phyloP scores from a whole-genome alignment of 257 asterid species.

The Lantana camara region DNA sequence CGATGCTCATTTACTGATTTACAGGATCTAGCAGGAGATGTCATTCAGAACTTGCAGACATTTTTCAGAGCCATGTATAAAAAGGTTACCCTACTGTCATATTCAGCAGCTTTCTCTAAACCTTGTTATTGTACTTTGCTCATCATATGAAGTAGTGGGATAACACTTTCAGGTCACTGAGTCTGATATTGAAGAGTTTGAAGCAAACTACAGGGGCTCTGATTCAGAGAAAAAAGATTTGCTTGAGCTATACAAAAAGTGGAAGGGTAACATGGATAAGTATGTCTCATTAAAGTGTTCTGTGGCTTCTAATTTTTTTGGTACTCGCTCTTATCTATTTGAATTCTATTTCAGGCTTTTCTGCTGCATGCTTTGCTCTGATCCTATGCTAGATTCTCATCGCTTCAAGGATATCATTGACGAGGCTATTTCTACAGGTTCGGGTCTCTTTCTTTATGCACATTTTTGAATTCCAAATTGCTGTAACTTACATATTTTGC shows the following conservation, averaged over 20 bases:
- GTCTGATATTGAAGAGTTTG: conserved; percentile 92
- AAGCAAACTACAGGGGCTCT: conserved; percentile 90
- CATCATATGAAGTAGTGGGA: conserved; percentile 15
- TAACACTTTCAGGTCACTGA: conserved; percentile 61
- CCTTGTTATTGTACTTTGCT: background rate
- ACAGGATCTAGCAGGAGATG: conserved; percentile 93
- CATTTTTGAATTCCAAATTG: background rate
- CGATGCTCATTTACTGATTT: conserved; percentile 22
- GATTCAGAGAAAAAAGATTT: conserved; percentile 79
- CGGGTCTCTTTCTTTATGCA: conserved; percentile 1
- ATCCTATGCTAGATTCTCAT: conserved; percentile 80
- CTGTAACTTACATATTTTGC: background rate
- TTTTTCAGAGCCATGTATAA: conserved; percentile 78
- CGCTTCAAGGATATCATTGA: conserved; percentile 91
- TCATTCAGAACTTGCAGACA: conserved; percentile 66
- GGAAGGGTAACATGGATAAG: conserved; percentile 91
- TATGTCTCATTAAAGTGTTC: conserved; percentile 24
- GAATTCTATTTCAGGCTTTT: conserved; percentile 60
- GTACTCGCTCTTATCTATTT: background rate
- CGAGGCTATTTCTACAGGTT: conserved; percentile 77
- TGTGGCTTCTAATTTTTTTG: background rate
- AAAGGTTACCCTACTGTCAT: conserved; percentile 48
- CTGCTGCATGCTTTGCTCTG: conserved; percentile 96
- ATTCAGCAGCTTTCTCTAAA: conserved; percentile 1
- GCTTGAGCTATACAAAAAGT: conserved; percentile 67